Base-by-base conservation (phyloP, 768 basidiomycete species). In the Boletus subparvulus region DNA sequence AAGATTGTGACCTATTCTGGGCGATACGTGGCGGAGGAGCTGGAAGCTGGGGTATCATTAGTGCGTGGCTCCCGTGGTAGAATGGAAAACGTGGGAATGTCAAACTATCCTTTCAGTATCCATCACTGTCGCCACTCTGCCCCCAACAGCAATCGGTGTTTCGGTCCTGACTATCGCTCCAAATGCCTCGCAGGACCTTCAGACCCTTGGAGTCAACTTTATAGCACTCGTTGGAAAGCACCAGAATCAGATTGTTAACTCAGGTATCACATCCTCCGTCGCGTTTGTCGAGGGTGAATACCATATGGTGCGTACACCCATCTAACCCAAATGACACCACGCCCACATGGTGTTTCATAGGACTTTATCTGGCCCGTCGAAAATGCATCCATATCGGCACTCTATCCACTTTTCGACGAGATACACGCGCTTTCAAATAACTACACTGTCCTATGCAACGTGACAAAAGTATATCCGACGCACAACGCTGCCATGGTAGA, bases 181-280 rank as follows among this genome's bases (percentile, higher is more conserved):
- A 17, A 63, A 63, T 30, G 3, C 46, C 8, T 49, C 52, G 5
- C 58, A 61, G 26, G 57, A 66, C 54, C n/a, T 37, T 13, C 50
- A 42, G 10, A 19, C 45, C 1, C 58, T 60, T 13, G 61, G 41
- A 35, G 50, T 61, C 36, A 50, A 58, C 32, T 63, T 64, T 21
- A 52, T 65, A 33, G 48, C 56, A 6, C 52, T 66, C 37, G 7
- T 66, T 14, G 65, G 65, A 3, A 66, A 61, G 35, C 54, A 66
- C 30, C 55, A 54, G 50, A 63, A 63, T 14, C 35, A 42, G 28
- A 35, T 56, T 13, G 21, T 60, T 10, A 40, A 66, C 14, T 47
- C 50, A 28, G 55, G 65, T 10, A 47, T 65, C 26, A 13, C 52
- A 7, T 45, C 54, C 13, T 17, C 26, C 3, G 17, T 51, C 17